These are phyloP conservation scores for Gillenia trifoliata DNA, from an alignment of 306 rosid species.

Conservation along the genomic window DNA sequence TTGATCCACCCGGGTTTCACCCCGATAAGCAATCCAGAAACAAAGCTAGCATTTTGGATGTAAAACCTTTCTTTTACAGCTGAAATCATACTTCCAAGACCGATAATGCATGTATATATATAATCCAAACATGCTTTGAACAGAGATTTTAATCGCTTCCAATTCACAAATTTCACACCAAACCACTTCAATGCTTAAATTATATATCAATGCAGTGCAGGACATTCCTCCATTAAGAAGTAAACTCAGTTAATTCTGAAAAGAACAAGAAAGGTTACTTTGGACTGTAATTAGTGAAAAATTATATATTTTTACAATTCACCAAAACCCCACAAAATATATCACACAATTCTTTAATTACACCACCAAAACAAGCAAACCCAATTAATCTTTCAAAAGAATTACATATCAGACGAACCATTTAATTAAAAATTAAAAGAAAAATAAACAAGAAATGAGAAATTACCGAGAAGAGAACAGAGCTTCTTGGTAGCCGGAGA, in stretches of 20 bases:
- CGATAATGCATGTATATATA: background rate
- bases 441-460: background rate
- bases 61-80: background rate
- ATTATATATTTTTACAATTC: background rate
- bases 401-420: background rate
- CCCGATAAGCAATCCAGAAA: background rate
- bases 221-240: background rate
- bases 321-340: background rate
- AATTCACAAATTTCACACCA: background rate
- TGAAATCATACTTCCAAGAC: background rate
- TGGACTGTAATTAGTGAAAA: background rate
- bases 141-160: background rate
- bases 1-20: background rate
- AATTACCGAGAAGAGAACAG: conserved; percentile 64
- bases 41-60: background rate
- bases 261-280: background rate
- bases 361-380: background rate
- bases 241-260: background rate
- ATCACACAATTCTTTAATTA: background rate
- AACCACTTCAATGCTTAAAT: background rate
- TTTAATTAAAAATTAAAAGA: background rate
- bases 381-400: background rate
- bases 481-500: conserved; percentile 48
- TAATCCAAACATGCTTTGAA: background rate
- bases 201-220: background rate